Base-by-base conservation (phyloP, 2,329 filamentous ascomycete genomes). In the Calonectria crousiana region DNA sequence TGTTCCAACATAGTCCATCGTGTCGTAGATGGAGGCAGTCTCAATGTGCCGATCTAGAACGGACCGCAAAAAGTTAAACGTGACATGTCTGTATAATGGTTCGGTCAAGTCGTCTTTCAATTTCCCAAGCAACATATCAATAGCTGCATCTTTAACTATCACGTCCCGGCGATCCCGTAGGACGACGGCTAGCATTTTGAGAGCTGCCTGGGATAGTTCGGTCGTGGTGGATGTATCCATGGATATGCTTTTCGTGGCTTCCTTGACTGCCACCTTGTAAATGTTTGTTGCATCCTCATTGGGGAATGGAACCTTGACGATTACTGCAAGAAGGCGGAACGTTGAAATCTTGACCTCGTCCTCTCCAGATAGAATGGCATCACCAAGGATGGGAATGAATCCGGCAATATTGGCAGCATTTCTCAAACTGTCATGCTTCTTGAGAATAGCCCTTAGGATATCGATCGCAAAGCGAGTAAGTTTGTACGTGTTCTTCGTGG, bases 301-400 rank as follows among this genome's bases (percentile, higher is more conserved):
- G 71, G 93, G 88, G 78, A 98, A 90, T 0, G 95, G 95, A 6
- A 98, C 93, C 81, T 95, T 96, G 84, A 95, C 93, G 74, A 98
- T 93, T 2, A 95, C 93, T 0, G 93, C 93, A 32, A 99, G 88
- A n/a, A 98, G 88, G 76, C 95, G 93, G 82, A 98, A 93, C 14
- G 95, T 93, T 1, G 96, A 93, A 41, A 97, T 92, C 86, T 97
- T 97, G 74, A 99, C 94, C 82, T 99, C 97, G 81, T 98, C 96
- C 81, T 98, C 95, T 2, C 92, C 93, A 77, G 92, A 93, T 10
- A 98, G 89, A 53, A 98, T 88, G 0, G 95, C 92, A 84, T 99
- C 97, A 69, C 96, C 96, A 41, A 98, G 89, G 73, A 98, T 93
- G 0, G 95, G 95, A 65, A 99, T 87, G 81, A 98, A 98, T 0